Conservation (phyloP, 2,329 filamentous ascomycete species). For the Metarhizium sp. region DNA sequence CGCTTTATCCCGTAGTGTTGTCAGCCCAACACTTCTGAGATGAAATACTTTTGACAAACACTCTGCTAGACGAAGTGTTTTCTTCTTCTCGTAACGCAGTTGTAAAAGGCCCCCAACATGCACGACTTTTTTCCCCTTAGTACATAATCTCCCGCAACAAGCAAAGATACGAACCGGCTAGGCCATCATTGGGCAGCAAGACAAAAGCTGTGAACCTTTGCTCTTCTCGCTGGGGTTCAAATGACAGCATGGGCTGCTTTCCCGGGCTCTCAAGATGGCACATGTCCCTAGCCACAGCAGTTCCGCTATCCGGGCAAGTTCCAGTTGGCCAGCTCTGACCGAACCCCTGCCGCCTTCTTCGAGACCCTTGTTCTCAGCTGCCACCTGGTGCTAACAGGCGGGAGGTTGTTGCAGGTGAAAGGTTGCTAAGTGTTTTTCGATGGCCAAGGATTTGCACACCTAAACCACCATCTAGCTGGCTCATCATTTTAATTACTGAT, state of each 20-base stretch:
- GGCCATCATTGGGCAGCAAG: slow-evolving; percentile 24
- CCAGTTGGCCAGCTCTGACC: slow-evolving; percentile 32
- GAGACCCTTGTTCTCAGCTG: slow-evolving; percentile 1
- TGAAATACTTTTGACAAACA: not conserved
- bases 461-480: not conserved
- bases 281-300: slow-evolving; percentile 7
- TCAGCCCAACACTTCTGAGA: not conserved
- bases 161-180: slow-evolving; percentile 16
- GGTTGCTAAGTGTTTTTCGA: not conserved
- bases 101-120: not conserved
- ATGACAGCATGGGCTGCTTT: not conserved
- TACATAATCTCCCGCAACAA: not conserved
- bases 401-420: not conserved
- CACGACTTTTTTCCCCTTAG: not conserved
- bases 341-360: slow-evolving; percentile 11
- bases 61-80: not conserved
- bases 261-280: not conserved
- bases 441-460: not conserved
- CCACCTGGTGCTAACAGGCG: not conserved
- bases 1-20: not conserved
- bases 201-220: not conserved
- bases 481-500: too few relatives aligned
- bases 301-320: slow-evolving; percentile 29
- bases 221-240: slow-evolving; percentile 11
- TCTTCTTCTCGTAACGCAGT: not conserved